Evolutionary conservation across 2,329 filamentous ascomycete genomes (phyloP), one percentile per base, ranked within the genome.

Genomic region (Cladosporium oxysporum): DNA sequence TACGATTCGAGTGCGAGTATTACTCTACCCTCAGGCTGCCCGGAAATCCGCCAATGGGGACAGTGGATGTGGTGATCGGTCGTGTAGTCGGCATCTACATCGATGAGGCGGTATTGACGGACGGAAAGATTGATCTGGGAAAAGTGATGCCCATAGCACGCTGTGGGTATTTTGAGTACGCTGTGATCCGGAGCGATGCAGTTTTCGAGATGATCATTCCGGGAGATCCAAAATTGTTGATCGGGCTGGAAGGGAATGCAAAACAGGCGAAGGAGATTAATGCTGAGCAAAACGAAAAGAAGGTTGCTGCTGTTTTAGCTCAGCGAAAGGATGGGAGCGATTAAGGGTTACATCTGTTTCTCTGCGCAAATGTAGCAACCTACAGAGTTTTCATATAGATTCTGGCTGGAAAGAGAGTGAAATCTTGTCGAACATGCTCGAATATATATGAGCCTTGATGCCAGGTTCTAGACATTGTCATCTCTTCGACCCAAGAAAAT

Each of bases 161-260:
- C 29, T 87, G 83, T 71, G 86, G 86, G 18, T 88, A 88, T 72
- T 85, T 83, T 71, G 79, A 88, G 72, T 88, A 88, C 76, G 78
- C 83, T 1, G 83, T 85, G 12, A 78, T 88, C 2, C 76, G 77
- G 61, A 81, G 85, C 26, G 74, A 75, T 66, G 69, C 64, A 57
- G 82, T 83, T 1, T 88, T 88, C 75, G 85, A 88, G 58, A 88
- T 88, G 86, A 74, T 73, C 5, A 74, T 77, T 31, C 76, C 76
- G 1, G 76, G 76, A 7, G 75, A 77, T 71, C 71, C 72, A 57
- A 72, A 74, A 66, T 60, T 73, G 65, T 64, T 76, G 60, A 71
- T 73, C 10, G 76, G 74, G 12, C 65, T 78, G 59, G 76, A 78
- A 62, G 76, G 76, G 10, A 76, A 72, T 63, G 68, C 70, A 14